Evolutionary conservation across 257 asterid genomes (phyloP).

Genomic region (Anisodus tanguticus): DNA sequence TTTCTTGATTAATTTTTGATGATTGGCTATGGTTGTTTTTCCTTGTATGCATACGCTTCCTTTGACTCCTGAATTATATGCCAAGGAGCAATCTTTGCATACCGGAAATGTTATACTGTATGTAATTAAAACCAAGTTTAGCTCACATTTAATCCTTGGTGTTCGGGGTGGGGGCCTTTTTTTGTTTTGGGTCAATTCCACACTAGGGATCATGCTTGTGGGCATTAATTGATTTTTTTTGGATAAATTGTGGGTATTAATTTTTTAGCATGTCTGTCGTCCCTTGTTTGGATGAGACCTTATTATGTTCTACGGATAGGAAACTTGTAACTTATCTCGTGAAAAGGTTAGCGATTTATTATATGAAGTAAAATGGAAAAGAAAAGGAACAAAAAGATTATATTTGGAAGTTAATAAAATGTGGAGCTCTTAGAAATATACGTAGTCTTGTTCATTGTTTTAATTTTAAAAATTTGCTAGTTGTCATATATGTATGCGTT

Average conservation of each 20-base stretch:
- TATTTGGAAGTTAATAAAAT: not conserved
- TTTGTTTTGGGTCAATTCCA: not conserved
- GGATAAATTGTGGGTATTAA: not conserved
- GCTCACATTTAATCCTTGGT: not conserved
- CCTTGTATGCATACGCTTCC: not conserved
- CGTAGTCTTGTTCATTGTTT: not conserved
- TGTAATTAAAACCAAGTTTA: not conserved
- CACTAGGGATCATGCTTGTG: not conserved
- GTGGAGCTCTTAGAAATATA: not conserved
- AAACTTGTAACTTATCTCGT: not conserved
- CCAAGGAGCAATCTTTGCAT: not conserved
- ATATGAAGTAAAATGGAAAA: no score
- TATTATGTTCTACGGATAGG: not conserved
- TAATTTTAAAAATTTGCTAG: not conserved
- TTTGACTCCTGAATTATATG: not conserved
- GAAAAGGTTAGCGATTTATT: not conserved
- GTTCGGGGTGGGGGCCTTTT: not conserved
- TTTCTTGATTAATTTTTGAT: slow-evolving; percentile 1
- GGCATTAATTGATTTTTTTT: not conserved
- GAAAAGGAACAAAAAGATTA: not conserved
- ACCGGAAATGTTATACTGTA: not conserved
- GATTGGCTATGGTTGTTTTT: not conserved
- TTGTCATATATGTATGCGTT: not conserved
- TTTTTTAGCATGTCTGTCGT: not conserved
- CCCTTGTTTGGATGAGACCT: slow-evolving; percentile 9